Conservation (phyloP, 192 early-diverging fungal species). For the Backusella tuberculispora region DNA sequence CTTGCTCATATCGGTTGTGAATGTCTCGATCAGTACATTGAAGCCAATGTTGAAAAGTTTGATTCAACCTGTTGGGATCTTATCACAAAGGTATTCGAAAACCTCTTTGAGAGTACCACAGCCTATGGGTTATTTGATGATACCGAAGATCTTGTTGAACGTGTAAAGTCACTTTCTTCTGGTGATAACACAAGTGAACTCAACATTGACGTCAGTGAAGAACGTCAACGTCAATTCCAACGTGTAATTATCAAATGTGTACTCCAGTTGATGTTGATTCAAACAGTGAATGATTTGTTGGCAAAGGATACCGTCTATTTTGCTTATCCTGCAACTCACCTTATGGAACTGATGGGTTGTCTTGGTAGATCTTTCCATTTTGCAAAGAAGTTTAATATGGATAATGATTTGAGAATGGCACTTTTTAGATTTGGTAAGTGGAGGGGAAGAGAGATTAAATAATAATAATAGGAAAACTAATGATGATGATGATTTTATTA, state of each 20-base stretch:
- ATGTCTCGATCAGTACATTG: conserved; percentile 89
- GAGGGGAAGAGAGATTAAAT: too few relatives aligned
- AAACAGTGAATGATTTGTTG: conserved; percentile 85
- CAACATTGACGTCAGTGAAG: conserved; percentile 35
- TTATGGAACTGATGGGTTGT: conserved; percentile 81
- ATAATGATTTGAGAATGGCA: conserved; percentile 77
- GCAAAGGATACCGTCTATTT: conserved; percentile 59
- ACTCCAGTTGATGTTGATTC: conserved; percentile 85
- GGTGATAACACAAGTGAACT: conserved; percentile 24
- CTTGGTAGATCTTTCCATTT: conserved; percentile 79
- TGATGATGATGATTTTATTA: too few relatives aligned
- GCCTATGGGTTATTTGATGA: conserved; percentile 72
- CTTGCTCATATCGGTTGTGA: conserved; percentile 87
- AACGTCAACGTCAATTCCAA: conserved; percentile 78
- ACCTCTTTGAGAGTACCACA: conserved; percentile 82
- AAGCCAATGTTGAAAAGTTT: conserved; percentile 75
- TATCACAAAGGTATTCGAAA: conserved; percentile 67
- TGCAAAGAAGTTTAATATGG: conserved; percentile 80
- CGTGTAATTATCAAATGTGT: conserved; percentile 90
- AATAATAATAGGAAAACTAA: too few relatives aligned
- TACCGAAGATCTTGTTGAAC: conserved; percentile 40
- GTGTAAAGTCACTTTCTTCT: conserved; percentile 12
- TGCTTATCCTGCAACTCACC: conserved; percentile 56
- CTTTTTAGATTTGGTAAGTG: conserved; percentile 66
- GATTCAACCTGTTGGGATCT: conserved; percentile 73